Base-by-base conservation (phyloP, 192 early-diverging fungal genomes). In the Coemansia sp. region DNA sequence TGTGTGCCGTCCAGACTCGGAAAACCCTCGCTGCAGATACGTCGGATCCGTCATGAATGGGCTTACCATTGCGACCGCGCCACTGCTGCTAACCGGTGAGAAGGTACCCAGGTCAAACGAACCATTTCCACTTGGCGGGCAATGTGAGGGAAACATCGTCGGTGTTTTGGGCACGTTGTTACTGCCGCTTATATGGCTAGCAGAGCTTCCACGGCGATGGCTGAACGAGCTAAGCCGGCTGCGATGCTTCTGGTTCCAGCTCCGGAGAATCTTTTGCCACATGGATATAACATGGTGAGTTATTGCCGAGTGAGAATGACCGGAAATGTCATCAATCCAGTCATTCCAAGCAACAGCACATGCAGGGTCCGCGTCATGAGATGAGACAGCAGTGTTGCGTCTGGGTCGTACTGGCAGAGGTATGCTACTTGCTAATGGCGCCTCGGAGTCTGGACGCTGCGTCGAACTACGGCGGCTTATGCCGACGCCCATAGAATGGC, bases 1-100 rank as follows among this genome's bases (percentile, higher is more conserved):
- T 4, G 30, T 40, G n/a, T 59, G 55, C 9, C 73, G 59, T 11
- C 73, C 73, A 14, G 73, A 66, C 33, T 76, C 73, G 4, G 73
- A 76, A 3, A 54, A 42, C 2, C 73, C 67, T 7, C 73, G 73
- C 44, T 69, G 73, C 48, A 76, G 49, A 45, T 62, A 66, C 2
- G 55, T 55, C 12, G 73, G 73, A 30, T 76, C 73, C 5, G 56
- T 22, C 1, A 62, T 5, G 41, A 39, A 54, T 9, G 67, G 56
- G 8, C 55, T 53, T 9, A 70, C 42, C 39, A 59, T 42, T 1
- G 59, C 17, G 41, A 12, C 50, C 1, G 53, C 24, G 17, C 61
- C 50, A 23, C 18, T 24, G 15, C 53, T 50, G 37, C 59, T 52
- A 4, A 40, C 55, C 2, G 64, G 57, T 10, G 59, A 57, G 15